phyloP scores from a whole-genome alignment of 2,329 filamentous ascomycete species.

The Botrytis galanthina region DNA sequence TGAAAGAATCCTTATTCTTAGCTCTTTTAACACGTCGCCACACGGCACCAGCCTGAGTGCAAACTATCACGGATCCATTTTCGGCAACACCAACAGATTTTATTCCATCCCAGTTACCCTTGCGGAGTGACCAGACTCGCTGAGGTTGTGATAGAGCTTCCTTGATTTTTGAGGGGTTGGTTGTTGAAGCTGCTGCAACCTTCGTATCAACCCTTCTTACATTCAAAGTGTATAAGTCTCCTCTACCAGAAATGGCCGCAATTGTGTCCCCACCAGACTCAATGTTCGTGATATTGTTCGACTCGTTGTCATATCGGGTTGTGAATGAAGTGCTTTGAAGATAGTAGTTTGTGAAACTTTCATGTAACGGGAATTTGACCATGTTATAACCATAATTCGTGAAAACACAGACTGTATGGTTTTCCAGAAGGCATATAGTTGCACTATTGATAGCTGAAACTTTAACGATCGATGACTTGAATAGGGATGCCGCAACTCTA shows the following conservation, averaged over 20 bases:
- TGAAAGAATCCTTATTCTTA: conserved; percentile 68
- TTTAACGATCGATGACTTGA: conserved; percentile 68
- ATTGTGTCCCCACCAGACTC: conserved; percentile 88
- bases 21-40: conserved; percentile 83
- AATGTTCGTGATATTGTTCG: conserved; percentile 71
- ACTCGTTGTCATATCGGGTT: conserved; percentile 60
- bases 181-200: conserved; percentile 66
- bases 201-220: conserved; percentile 66
- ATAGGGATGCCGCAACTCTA: conserved; percentile 82
- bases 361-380: conserved; percentile 72
- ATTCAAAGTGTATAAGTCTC: conserved; percentile 83
- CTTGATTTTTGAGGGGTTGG: conserved; percentile 87
- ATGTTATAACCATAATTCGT: conserved; percentile 96
- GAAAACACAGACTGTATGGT: conserved; percentile 88
- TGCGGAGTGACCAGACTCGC: conserved; percentile 85
- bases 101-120: conserved; percentile 64
- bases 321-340: conserved; percentile 64
- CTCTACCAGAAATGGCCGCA: conserved; percentile 77
- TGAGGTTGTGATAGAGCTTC: conserved; percentile 75
- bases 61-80: conserved; percentile 91
- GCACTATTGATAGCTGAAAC: conserved; percentile 89
- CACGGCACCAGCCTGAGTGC: conserved; percentile 86
- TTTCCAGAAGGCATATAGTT: conserved; percentile 80
- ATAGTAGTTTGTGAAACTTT: conserved; percentile 68
- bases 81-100: conserved; percentile 85